A percentile compares a stretch with the other conserved stretches of the same genome.
Evolutionary conservation across 2,329 filamentous ascomycete species (phyloP).

Genomic region (Didymella exigua): DNA sequence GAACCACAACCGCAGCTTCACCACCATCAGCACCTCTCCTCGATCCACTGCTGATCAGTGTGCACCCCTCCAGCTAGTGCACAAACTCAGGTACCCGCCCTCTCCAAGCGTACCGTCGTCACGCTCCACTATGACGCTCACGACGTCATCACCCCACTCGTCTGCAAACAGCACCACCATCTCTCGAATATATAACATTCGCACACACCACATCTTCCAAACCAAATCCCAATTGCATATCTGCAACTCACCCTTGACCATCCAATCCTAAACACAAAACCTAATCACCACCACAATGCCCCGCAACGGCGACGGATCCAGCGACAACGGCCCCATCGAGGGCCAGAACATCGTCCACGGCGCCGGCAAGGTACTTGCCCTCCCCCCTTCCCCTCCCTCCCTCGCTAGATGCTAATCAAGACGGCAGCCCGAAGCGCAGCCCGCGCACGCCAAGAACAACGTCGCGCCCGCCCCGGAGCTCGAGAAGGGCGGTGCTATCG

Average conservation of each 20-base stretch:
- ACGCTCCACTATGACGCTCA: slow-evolving; percentile 15
- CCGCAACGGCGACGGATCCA: slow-evolving; percentile 49
- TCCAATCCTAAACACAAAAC: background rate
- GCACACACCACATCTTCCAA: background rate
- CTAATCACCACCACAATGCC: slow-evolving; percentile 47
- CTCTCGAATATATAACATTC: slow-evolving; percentile 4
- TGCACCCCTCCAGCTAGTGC: background rate
- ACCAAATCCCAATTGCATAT: background rate
- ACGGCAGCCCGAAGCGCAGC: slow-evolving; percentile 9
- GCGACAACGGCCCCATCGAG: slow-evolving; percentile 49
- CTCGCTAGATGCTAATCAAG: slow-evolving; percentile 15
- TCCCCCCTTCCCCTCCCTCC: background rate
- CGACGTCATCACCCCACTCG: slow-evolving; percentile 17
- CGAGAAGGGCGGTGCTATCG: slow-evolving; percentile 45
- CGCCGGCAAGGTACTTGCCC: slow-evolving; percentile 40
- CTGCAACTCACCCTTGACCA: background rate
- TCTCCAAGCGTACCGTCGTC: slow-evolving; percentile 5
- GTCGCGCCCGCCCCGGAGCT: slow-evolving; percentile 46
- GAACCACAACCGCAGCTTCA: slow-evolving; percentile 5
- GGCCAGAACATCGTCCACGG: slow-evolving; percentile 49
- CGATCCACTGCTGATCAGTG: background rate
- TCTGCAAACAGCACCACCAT: slow-evolving; percentile 13
- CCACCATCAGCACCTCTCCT: background rate
- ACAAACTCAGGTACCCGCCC: slow-evolving; percentile 14
- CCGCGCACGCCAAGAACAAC: slow-evolving; percentile 48